A percentile compares a stretch with the other conserved stretches of the same genome.
Conservation (phyloP, 495 filamentous ascomycete genomes). For the Neurospora hispaniola region DNA sequence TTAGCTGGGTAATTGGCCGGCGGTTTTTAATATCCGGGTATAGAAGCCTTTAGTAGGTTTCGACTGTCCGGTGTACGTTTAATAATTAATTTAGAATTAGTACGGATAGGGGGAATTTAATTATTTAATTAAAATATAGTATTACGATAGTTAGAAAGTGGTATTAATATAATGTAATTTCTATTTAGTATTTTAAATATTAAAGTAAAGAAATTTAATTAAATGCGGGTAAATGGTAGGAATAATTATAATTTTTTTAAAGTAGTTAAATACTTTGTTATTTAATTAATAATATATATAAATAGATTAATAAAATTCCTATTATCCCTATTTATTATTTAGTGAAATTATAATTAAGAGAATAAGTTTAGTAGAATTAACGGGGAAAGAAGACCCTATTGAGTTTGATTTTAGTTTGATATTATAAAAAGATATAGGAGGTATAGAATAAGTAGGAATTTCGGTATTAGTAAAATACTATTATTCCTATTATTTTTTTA, state of each 20-base stretch:
- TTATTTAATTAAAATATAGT: conserved; percentile 59
- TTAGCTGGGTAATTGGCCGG: conserved; percentile 29
- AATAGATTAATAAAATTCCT: no score
- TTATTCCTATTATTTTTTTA: conserved; percentile 70
- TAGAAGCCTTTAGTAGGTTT: conserved; percentile 23
- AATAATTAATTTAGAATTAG: conserved; percentile 30
- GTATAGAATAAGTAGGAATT: conserved; percentile 65
- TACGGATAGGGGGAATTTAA: conserved; percentile 50
- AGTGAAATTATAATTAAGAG: no score
- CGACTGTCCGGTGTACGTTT: conserved; percentile 27
- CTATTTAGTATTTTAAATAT: conserved; percentile 69
- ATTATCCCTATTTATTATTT: no score
- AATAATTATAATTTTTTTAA: conserved; percentile 61
- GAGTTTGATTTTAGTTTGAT: conserved; percentile 66
- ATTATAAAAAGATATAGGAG: conserved; percentile 70
- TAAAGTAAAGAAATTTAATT: conserved; percentile 44
- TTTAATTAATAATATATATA: no score
- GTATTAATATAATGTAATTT: conserved; percentile 74
- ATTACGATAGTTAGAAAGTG: conserved; percentile 62
- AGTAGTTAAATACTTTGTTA: conserved; percentile 63
- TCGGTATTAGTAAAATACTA: conserved; percentile 58
- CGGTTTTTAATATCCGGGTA: conserved; percentile 21
- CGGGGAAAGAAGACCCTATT: conserved; percentile 26
- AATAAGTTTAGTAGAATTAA: no score
- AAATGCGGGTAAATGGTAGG: conserved; percentile 44